Base-by-base conservation (phyloP, 2,329 filamentous ascomycete genomes). In the Ophiostoma australiae region DNA sequence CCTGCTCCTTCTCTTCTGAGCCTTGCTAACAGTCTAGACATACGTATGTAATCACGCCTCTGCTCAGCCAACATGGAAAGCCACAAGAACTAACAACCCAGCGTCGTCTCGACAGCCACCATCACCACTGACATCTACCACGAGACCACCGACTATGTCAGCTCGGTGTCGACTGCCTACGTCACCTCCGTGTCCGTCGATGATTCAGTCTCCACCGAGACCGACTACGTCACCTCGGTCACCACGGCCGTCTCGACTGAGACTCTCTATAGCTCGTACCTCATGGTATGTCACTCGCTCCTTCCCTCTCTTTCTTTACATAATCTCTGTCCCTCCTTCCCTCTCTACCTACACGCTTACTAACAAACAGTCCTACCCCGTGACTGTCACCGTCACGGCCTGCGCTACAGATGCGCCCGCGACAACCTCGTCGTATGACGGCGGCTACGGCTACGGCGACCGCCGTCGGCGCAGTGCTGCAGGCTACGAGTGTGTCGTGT, bases 181-280 rank as follows among this genome's bases (percentile, higher is more conserved):
- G 63, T 68, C 67, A 72, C 71, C 67, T 70, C 70, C 13, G 69
- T 68, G 11, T 39, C 68, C 31, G 33, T 72, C 44, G 31, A 67
- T 37, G 31, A 63, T 6, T 69, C 41, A 41, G 63, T 69, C 27
- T 69, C 66, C n/a, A 70, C 70, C 35, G 35, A 68, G 33, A 68
- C 71, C 1, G 63, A 35, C 61, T 65, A 37, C 61, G 61, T 33
- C 1, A 72, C 69, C 52, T 58, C 52, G 23, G 52, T 58, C 35
- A 69, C 52, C 63, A 70, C 55, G 39, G 70, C 65, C 52, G 13
- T 65, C 39, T 44, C 67, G 11, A 71, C 70, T 11, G 4, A 65
- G 39, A 71, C 67, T 1, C 31, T 69, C 31, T 33, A 52, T 67
- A 71, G 70, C 67, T 71, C 70, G 13, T 71, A 71, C 39, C 52